Percentiles rank a stretch among this genome's conserved stretches.
Conservation (phyloP, 2,329 filamentous ascomycete genomes). For the Fusarium transvaalense region DNA sequence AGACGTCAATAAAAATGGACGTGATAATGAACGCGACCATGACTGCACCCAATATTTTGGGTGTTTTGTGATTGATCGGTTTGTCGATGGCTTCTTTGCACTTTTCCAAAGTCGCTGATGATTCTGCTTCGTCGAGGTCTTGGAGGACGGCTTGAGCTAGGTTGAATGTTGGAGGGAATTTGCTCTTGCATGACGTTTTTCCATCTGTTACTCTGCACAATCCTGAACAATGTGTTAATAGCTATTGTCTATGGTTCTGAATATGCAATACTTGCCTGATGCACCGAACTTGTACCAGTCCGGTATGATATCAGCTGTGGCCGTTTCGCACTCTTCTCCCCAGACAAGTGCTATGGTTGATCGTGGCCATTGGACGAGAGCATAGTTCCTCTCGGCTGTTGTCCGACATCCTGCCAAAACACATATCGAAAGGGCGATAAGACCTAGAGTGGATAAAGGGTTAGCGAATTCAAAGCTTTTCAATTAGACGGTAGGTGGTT, state of each 20-base stretch:
- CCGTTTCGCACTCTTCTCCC: conserved; percentile 28
- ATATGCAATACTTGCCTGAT: conserved; percentile 9
- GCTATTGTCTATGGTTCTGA: rapidly evolving
- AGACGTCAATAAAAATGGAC: conserved; percentile 27
- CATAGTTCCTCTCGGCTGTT: conserved; percentile 31
- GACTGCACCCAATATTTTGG: conserved; percentile 17
- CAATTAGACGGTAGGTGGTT: too few species aligned
- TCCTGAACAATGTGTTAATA: not conserved
- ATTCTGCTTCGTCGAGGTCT: conserved; percentile 18
- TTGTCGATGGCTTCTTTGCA: conserved; percentile 30
- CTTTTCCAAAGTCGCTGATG: not conserved
- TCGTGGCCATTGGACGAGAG: conserved; percentile 39
- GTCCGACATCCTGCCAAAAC: conserved; percentile 34
- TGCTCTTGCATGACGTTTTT: conserved; percentile 16
- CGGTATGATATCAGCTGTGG: conserved; percentile 23
- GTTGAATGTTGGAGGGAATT: conserved; percentile 37
- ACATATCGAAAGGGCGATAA: conserved; percentile 37
- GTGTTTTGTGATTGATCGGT: conserved; percentile 18
- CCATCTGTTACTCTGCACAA: conserved; percentile 26
- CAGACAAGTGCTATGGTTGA: conserved; percentile 31
- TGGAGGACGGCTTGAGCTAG: conserved; percentile 29
- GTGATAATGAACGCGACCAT: conserved; percentile 33
- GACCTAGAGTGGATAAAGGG: not conserved
- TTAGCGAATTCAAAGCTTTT: not conserved
- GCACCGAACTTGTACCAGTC: conserved; percentile 33